Percentiles rank a stretch among this genome's conserved stretches.
Evolutionary conservation across 805 yeast genomes (phyloP).

Genomic region (Debaryomyces castellii): DNA sequence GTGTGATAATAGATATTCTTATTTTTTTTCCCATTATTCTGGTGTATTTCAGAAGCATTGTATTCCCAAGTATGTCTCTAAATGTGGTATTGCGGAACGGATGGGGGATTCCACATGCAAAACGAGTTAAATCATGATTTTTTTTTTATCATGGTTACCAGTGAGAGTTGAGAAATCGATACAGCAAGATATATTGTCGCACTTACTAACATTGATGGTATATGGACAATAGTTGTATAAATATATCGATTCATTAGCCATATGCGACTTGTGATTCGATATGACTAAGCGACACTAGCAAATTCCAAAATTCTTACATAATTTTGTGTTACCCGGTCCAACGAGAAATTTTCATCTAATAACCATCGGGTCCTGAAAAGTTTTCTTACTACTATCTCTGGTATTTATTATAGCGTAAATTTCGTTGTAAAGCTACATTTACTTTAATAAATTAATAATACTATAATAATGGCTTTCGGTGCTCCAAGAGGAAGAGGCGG

Average conservation of each 20-base stretch:
- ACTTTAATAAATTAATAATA: not conserved
- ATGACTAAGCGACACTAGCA: constrained; percentile 3
- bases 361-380: constrained; percentile 7
- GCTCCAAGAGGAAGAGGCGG: constrained; percentile 66
- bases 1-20: too few species aligned
- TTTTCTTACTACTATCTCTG: constrained; percentile 2
- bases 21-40: too few species aligned
- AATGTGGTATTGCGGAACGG: too few species aligned
- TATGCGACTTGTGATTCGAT: constrained; percentile 1
- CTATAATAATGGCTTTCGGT: constrained; percentile 63
- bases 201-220: too few species aligned
- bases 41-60: too few species aligned
- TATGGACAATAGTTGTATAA: not conserved
- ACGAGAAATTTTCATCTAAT: not conserved
- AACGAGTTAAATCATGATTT: too few species aligned
- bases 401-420: constrained; percentile 3
- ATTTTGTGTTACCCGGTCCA: constrained; percentile 3
- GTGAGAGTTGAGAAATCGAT: too few species aligned
- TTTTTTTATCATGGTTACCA: too few species aligned
- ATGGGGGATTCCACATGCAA: too few species aligned
- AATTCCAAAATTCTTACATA: constrained; percentile 1
- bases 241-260: not conserved
- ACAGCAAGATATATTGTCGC: too few species aligned
- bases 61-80: too few species aligned
- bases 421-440: constrained; percentile 1